Percentiles rank a stretch among this genome's conserved stretches.
Evolutionary conservation across 768 basidiomycete genomes (phyloP).

Genomic region (Phlebiopsis flavidoalba): DNA sequence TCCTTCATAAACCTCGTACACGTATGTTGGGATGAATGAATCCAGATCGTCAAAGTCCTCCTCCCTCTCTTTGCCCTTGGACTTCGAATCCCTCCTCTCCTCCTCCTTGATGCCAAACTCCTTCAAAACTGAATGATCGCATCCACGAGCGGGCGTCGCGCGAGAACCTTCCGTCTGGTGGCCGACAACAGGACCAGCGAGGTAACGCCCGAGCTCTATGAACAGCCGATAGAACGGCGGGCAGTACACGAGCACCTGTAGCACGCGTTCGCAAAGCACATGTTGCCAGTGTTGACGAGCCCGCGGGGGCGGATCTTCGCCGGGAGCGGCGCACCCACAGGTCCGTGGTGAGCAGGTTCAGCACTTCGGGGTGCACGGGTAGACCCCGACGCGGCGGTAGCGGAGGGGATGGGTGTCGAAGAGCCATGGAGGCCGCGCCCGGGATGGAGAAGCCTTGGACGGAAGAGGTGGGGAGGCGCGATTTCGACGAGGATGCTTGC

Average conservation of each 20-base stretch:
- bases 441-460: constrained; percentile 74
- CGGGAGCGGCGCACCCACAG: constrained; percentile 18
- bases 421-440: constrained; percentile 32
- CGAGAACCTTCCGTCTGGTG: constrained; percentile 25
- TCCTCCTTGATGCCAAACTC: constrained; percentile 51
- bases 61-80: constrained; percentile 37
- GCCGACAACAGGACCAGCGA: constrained; percentile 31
- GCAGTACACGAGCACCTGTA: constrained; percentile 88
- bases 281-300: constrained; percentile 90
- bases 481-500: constrained; percentile 32
- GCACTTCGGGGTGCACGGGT: constrained; percentile 42
- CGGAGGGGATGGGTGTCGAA: constrained; percentile 24
- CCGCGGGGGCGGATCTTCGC: constrained; percentile 62
- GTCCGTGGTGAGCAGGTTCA: constrained; percentile 46
- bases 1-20: constrained; percentile 93
- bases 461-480: constrained; percentile 60
- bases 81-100: constrained; percentile 23
- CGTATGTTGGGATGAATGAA: constrained; percentile 78
- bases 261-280: constrained; percentile 97
- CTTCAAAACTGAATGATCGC: constrained; percentile 70
- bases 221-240: constrained; percentile 83
- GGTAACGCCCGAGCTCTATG: constrained; percentile 55
- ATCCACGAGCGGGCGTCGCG: constrained; percentile 55
- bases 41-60: constrained; percentile 51
- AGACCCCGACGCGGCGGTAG: constrained; percentile 3